These are phyloP conservation scores for Chalciporus piperatus DNA, from an alignment of 768 basidiomycete species.

Conservation along the genomic window DNA sequence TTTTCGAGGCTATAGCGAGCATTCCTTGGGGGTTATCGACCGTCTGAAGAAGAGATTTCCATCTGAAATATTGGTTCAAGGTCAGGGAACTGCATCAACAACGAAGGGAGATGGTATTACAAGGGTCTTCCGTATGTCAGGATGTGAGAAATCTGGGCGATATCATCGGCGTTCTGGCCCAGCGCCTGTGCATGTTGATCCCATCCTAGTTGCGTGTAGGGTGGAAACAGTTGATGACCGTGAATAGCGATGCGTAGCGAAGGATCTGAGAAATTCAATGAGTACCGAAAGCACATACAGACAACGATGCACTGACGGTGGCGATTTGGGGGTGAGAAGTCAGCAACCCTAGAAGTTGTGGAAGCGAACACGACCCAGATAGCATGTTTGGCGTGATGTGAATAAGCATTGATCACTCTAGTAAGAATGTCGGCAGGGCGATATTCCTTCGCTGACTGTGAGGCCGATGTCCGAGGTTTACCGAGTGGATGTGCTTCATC, in stretches of 20 bases:
- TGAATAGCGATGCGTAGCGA: background rate
- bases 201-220: constrained; percentile 4
- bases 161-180: background rate
- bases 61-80: background rate
- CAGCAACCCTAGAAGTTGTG: background rate
- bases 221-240: background rate
- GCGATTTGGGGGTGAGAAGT: background rate
- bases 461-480: no score
- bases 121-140: background rate
- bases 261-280: background rate
- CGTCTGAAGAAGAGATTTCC: background rate
- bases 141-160: background rate
- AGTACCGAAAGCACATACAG: background rate
- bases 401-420: background rate
- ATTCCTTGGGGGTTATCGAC: no score
- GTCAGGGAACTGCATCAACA: background rate
- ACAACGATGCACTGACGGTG: background rate
- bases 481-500: no score
- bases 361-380: background rate
- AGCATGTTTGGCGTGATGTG: background rate
- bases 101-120: background rate
- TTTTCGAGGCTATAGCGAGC: background rate
- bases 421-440: background rate
- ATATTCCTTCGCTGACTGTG: background rate
- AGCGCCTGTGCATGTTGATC: background rate